A percentile compares a stretch with the other conserved stretches of the same genome.
These are phyloP conservation scores for Collariella sp. DNA, from an alignment of 495 filamentous ascomycete species.

Conservation along the genomic window DNA sequence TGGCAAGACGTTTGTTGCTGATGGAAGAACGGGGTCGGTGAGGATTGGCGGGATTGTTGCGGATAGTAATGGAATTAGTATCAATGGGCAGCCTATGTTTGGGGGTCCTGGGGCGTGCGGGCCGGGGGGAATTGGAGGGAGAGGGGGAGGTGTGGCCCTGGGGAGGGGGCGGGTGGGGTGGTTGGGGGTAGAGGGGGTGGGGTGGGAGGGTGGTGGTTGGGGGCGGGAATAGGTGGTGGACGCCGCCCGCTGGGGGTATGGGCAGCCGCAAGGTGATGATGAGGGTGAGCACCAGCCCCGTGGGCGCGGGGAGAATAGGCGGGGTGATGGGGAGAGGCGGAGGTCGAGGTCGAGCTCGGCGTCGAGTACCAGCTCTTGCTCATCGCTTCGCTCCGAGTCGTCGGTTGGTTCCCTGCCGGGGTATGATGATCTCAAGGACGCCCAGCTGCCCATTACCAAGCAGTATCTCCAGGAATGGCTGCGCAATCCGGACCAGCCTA, in stretches of 20 bases:
- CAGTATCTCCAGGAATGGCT: slow-evolving; percentile 34
- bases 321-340: neutral
- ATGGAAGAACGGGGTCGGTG: slow-evolving; percentile 32
- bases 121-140: neutral
- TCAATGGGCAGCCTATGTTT: slow-evolving; percentile 26
- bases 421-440: slow-evolving; percentile 35
- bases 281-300: neutral
- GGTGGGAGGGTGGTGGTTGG: slow-evolving; percentile 2
- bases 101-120: neutral
- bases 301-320: neutral
- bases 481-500: slow-evolving; percentile 33
- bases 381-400: slow-evolving; percentile 29
- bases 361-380: slow-evolving; percentile 19
- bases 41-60: slow-evolving; percentile 26
- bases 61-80: slow-evolving; percentile 27
- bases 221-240: neutral
- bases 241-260: neutral
- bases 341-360: slow-evolving; percentile 16
- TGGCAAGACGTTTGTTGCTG: slow-evolving; percentile 33
- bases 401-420: slow-evolving; percentile 41
- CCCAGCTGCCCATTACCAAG: slow-evolving; percentile 33
- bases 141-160: neutral
- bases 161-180: neutral
- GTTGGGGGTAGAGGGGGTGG: slow-evolving; percentile 1
- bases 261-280: no score